Evolutionary conservation across 306 rosid genomes (phyloP).

Genomic region (Acacia acuminata): DNA sequence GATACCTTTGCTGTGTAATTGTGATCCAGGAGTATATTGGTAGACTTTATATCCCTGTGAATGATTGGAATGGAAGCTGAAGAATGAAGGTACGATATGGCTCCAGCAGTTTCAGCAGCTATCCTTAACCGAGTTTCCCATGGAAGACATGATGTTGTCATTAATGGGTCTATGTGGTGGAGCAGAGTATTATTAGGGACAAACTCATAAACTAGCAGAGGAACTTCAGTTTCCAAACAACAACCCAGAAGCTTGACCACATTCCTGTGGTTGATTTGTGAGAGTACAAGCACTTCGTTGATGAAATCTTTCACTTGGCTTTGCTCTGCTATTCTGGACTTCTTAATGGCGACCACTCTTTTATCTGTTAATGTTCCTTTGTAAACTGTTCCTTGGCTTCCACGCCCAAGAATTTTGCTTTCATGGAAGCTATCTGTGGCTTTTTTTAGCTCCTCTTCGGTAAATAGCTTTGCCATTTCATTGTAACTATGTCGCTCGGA

Average conservation of each 20-base stretch:
- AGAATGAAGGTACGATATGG: conserved; percentile 38
- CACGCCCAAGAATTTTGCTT: conserved; percentile 9
- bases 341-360: conserved; percentile 21
- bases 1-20: conserved; percentile 6
- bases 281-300: conserved; percentile 21
- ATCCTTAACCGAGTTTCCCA: conserved; percentile 35
- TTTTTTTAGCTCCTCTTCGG: neutral
- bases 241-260: conserved; percentile 19
- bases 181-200: conserved; percentile 24
- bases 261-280: conserved; percentile 27
- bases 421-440: conserved; percentile 26
- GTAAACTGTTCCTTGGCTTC: conserved; percentile 27
- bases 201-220: conserved; percentile 39
- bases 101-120: conserved; percentile 34
- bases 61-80: conserved; percentile 35
- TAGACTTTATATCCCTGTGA: conserved; percentile 42
- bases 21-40: conserved; percentile 30
- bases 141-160: neutral
- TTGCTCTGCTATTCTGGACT: conserved; percentile 7
- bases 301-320: conserved; percentile 14
- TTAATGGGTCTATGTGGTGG: conserved; percentile 13
- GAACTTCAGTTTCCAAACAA: conserved; percentile 38
- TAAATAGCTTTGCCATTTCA: neutral
- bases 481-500: neutral
- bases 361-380: neutral